Evolutionary conservation across 805 yeast species (phyloP), one percentile per base, ranked within the genome.

Genomic region (Ascoidea rubescens): DNA sequence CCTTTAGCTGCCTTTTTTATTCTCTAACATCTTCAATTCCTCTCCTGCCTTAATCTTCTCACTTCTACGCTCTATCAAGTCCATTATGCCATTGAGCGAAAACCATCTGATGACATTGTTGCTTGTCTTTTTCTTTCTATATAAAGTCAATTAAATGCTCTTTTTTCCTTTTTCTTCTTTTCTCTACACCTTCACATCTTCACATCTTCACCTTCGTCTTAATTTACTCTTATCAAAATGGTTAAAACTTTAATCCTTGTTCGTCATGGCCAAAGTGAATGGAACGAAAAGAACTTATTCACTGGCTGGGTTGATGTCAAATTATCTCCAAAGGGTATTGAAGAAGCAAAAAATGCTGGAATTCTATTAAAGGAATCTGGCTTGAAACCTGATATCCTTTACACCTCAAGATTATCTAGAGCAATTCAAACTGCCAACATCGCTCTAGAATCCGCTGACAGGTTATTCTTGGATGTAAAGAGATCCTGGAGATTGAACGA

Each of bases 181-280:
- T 21, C 28, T 21, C 28, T 21, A 21, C 2, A 21, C 3, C 28
- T 21, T 21, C 3, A 21, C 28, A 21, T 3, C 28, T 21, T 21
- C 28, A 21, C 28, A 21, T 21, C 3, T 21, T 21, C 28, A 21
- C 28, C 28, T 3, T 21, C 3, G 28, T 21, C 28, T 21, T 21
- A 37, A 37, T 10, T 37, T 37, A 37, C 14, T 14, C 4, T 4
- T 37, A 10, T 37, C 8, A 37, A 37, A 37, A 37, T 37, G 43
- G 8, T 14, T 37, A 14, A 37, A 37, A 37, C 58, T 47, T 79
- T 90, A 71, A 82, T 90, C 68, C 78, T 90, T 68, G 89, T 91
- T 62, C 90, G 98, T 79, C 98, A 90, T 90, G 98, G 98, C 65
- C 96, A 91, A 79, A 87, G 96, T 75, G 97, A 87, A 72, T 90